Evolutionary conservation across 352 stramenopile genomes (phyloP).

Genomic region (Saprolegnia diclina): DNA sequence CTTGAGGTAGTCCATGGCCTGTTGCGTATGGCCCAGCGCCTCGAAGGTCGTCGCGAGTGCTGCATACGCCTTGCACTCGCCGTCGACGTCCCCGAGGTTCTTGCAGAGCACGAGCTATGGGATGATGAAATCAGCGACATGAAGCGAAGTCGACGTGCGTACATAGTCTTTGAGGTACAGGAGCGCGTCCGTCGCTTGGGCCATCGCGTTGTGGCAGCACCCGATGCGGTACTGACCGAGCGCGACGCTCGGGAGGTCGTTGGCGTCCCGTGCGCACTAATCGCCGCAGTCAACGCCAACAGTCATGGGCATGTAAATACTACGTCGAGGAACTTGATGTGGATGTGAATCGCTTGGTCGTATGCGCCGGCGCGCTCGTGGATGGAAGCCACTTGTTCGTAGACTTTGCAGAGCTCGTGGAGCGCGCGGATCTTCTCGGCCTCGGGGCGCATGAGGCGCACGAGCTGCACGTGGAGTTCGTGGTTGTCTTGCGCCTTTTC

Average conservation of each 20-base stretch:
- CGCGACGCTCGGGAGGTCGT: constrained; percentile 48
- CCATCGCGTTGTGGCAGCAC: constrained; percentile 61
- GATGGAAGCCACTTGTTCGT: constrained; percentile 50
- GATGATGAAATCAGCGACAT: not conserved
- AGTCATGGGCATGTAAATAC: too few species aligned
- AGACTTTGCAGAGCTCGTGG: constrained; percentile 65
- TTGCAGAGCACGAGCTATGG: constrained; percentile 47
- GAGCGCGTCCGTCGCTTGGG: constrained; percentile 57
- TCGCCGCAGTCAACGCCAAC: constrained; percentile 5
- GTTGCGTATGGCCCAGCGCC: constrained; percentile 63
- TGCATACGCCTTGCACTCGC: constrained; percentile 78
- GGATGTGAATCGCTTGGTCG: constrained; percentile 54
- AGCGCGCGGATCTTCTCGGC: constrained; percentile 52
- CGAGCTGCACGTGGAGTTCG: constrained; percentile 74
- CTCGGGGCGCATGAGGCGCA: constrained; percentile 59
- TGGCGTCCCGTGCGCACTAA: constrained; percentile 53
- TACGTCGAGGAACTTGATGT: constrained; percentile 63
- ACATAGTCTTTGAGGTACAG: constrained; percentile 81
- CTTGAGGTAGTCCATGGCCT: constrained; percentile 85
- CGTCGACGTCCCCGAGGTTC: constrained; percentile 52
- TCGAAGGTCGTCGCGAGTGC: constrained; percentile 86
- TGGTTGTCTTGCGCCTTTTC: constrained; percentile 69
- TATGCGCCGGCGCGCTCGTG: constrained; percentile 40
- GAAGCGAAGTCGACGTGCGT: not conserved
- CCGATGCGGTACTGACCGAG: constrained; percentile 74